Evolutionary conservation across 768 basidiomycete species (phyloP).

Genomic region (Calvatia gigantea): DNA sequence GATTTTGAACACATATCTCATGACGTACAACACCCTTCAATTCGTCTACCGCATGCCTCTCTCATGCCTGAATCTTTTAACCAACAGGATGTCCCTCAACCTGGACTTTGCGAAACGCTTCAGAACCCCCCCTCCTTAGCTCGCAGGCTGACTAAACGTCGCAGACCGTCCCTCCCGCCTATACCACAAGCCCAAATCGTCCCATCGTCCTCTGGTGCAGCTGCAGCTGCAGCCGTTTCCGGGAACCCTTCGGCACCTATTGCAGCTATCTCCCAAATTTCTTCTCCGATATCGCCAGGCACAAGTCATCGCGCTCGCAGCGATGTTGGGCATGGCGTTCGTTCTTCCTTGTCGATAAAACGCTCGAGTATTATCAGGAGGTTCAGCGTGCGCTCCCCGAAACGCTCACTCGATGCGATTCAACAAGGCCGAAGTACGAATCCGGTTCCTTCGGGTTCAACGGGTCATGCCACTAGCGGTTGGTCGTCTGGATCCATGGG

Average conservation of each 20-base stretch:
- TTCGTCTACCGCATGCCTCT: neutral
- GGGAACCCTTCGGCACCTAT: constrained; percentile 1
- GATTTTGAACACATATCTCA: constrained; percentile 9
- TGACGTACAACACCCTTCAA: neutral
- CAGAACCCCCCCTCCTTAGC: neutral
- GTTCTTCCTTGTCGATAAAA: neutral
- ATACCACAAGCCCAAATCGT: constrained; percentile 7
- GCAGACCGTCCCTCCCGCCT: constrained; percentile 4
- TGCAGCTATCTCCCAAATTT: constrained; percentile 1
- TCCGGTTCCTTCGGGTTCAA: neutral
- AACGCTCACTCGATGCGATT: neutral
- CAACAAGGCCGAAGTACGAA: neutral
- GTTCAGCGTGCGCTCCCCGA: constrained; percentile 10
- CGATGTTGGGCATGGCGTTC: constrained; percentile 9
- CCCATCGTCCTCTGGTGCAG: constrained; percentile 11
- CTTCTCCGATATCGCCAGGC: neutral
- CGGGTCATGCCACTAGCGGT: neutral
- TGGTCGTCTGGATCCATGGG: neutral
- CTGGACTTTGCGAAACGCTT: neutral
- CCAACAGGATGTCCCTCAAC: neutral
- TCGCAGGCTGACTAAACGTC: constrained; percentile 9
- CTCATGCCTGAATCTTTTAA: neutral
- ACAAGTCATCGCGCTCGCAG: constrained; percentile 3
- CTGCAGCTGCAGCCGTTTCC: constrained; percentile 6
- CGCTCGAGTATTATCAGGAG: constrained; percentile 9